Conservation (phyloP, 73 alveolate species). For the Tetrahymena borealis region DNA sequence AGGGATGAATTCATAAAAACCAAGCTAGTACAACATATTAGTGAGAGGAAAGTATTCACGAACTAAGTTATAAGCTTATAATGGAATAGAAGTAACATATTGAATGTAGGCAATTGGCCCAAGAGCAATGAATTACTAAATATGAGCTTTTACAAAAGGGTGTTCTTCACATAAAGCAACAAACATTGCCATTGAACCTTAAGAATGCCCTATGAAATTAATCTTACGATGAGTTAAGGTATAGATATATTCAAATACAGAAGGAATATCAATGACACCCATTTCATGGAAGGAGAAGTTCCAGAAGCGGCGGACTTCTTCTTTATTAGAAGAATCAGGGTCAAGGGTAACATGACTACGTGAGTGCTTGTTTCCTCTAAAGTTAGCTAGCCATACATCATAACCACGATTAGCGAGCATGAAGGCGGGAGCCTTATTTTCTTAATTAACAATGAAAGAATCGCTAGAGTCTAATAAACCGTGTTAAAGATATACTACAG, state of each 20-base stretch:
- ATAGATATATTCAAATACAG: slow-evolving; percentile 61
- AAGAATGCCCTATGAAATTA: slow-evolving; percentile 84
- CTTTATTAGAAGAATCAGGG: slow-evolving; percentile 11
- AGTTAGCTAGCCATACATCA: slow-evolving; percentile 80
- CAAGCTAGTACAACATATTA: background rate
- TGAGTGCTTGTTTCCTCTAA: slow-evolving; percentile 76
- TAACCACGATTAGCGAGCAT: slow-evolving; percentile 52
- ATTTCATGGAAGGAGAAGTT: slow-evolving; percentile 75
- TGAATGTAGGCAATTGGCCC: slow-evolving; percentile 50
- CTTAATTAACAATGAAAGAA: slow-evolving; percentile 52
- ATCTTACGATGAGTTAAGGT: slow-evolving; percentile 53
- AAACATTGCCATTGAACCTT: slow-evolving; percentile 76
- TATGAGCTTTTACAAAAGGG: slow-evolving; percentile 47
- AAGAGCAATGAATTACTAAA: slow-evolving; percentile 50
- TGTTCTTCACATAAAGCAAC: slow-evolving; percentile 55
- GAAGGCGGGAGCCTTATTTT: slow-evolving; percentile 61
- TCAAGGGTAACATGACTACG: slow-evolving; percentile 50
- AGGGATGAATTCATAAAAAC: background rate
- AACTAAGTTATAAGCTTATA: background rate
- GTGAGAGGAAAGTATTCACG: background rate
- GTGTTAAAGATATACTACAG: slow-evolving; percentile 67
- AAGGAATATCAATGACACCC: slow-evolving; percentile 80
- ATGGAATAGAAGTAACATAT: background rate
- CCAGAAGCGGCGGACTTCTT: slow-evolving; percentile 65
- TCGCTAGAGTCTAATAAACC: slow-evolving; percentile 69